Evolutionary conservation across 345 rosid genomes (phyloP).

Genomic region (Jatropha curcas): DNA sequence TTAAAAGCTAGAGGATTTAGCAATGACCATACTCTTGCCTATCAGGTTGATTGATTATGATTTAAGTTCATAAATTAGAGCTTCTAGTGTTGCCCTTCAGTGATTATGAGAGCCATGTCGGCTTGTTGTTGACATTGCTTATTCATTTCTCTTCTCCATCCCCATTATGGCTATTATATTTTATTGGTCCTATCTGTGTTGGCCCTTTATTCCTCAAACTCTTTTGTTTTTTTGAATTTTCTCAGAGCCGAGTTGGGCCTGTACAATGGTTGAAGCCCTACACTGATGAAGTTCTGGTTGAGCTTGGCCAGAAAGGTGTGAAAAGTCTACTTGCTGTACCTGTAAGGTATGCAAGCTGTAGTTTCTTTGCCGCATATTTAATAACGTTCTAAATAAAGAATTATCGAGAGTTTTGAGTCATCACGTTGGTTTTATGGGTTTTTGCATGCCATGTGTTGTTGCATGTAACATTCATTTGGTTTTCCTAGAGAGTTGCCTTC

Average conservation of each 20-base stretch:
- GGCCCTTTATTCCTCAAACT: conserved; percentile 5
- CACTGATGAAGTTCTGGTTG: conserved; percentile 89
- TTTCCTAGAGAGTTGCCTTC: too few relatives aligned
- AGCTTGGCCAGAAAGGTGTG: conserved; percentile 91
- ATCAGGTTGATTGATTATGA: conserved; percentile 66
- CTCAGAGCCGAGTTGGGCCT: conserved; percentile 96
- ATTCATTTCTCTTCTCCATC: background rate
- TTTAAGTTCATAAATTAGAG: conserved; percentile 1
- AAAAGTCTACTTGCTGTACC: conserved; percentile 92
- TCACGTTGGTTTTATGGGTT: background rate
- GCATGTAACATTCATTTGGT: background rate
- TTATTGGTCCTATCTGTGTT: background rate
- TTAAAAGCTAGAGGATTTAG: conserved; percentile 69
- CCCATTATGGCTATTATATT: background rate
- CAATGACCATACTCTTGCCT: conserved; percentile 76
- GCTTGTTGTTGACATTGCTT: background rate
- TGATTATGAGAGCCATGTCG: background rate
- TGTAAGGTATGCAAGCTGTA: conserved; percentile 54
- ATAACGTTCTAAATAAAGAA: background rate
- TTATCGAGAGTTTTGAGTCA: background rate
- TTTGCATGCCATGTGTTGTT: background rate
- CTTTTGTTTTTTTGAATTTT: background rate
- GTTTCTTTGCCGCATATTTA: background rate
- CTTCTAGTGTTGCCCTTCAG: background rate
- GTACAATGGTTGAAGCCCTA: conserved; percentile 95